Evolutionary conservation across 2,329 filamentous ascomycete genomes (phyloP).

Genomic region (Aspergillus hortae): DNA sequence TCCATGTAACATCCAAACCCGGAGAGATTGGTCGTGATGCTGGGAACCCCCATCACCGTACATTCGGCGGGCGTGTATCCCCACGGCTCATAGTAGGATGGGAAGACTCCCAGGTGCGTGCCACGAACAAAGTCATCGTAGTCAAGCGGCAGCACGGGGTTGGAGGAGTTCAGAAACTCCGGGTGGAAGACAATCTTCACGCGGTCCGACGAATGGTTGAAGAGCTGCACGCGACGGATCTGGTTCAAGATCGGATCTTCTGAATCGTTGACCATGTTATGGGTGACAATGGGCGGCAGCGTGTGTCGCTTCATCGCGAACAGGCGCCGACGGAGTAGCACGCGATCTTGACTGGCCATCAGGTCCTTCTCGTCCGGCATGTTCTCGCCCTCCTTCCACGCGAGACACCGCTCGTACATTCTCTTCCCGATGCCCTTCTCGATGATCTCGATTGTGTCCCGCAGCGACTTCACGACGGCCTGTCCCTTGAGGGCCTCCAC

Average conservation of each 20-base stretch:
- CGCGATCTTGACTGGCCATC: slow-evolving; percentile 85
- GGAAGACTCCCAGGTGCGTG: slow-evolving; percentile 91
- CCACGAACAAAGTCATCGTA: slow-evolving; percentile 98
- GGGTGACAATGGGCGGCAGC: slow-evolving; percentile 92
- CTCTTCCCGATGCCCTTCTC: slow-evolving; percentile 89
- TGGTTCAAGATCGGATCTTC: slow-evolving; percentile 96
- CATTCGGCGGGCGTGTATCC: slow-evolving; percentile 98
- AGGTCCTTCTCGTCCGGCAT: slow-evolving; percentile 96
- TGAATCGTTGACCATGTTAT: slow-evolving; percentile 94
- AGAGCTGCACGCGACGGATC: slow-evolving; percentile 90
- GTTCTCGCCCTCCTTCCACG: slow-evolving; percentile 91
- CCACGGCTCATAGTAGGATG: slow-evolving; percentile 99
- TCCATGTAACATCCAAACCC: slow-evolving; percentile 99
- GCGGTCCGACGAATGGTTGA: slow-evolving; percentile 91
- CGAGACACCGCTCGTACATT: slow-evolving; percentile 88
- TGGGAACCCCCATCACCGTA: slow-evolving; percentile 97
- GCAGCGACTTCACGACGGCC: slow-evolving; percentile 92
- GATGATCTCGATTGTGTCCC: slow-evolving; percentile 89
- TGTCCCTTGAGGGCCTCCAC: slow-evolving; percentile 96
- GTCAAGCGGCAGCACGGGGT: slow-evolving; percentile 90
- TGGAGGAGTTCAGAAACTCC: slow-evolving; percentile 93
- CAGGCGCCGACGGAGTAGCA: slow-evolving; percentile 82
- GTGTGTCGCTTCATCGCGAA: slow-evolving; percentile 95
- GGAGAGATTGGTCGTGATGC: slow-evolving; percentile 95
- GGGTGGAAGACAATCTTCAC: slow-evolving; percentile 99